Percentiles rank a stretch among this genome's conserved stretches.
These are phyloP conservation scores for Abrus pulchellus DNA, from an alignment of 306 rosid genomes.

Conservation along the genomic window DNA sequence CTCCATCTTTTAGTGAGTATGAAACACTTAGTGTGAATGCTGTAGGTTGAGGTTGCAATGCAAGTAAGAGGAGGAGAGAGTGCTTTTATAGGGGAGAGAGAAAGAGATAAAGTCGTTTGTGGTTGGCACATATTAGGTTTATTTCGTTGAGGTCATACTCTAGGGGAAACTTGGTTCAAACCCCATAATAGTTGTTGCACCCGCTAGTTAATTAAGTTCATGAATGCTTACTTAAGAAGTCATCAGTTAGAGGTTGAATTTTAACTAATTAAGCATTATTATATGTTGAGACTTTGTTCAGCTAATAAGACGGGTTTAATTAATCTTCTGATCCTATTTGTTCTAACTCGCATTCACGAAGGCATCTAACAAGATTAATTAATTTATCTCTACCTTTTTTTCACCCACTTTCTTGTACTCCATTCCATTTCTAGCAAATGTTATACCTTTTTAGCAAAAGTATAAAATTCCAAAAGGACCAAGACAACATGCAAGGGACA, in stretches of 20 bases:
- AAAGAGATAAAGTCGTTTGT: conserved; percentile 50
- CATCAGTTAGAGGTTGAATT: conserved; percentile 49
- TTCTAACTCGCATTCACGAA: conserved; percentile 14
- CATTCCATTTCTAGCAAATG: background rate
- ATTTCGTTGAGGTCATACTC: conserved; percentile 56
- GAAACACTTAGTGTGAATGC: background rate
- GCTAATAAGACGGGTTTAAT: background rate
- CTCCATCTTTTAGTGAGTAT: conserved; percentile 49
- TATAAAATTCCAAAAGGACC: background rate
- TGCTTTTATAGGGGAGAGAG: conserved; percentile 57
- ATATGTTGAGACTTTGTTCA: conserved; percentile 12
- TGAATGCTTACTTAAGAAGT: conserved; percentile 66
- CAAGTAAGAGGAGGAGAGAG: conserved; percentile 39
- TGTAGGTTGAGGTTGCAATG: conserved; percentile 39
- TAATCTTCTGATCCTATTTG: background rate
- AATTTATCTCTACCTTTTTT: background rate
- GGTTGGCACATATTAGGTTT: conserved; percentile 72
- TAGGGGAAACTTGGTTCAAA: conserved; percentile 65
- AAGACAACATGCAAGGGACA: conserved; percentile 2
- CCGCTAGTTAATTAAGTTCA: conserved; percentile 67
- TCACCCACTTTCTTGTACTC: background rate
- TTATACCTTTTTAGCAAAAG: background rate
- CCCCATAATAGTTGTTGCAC: conserved; percentile 81
- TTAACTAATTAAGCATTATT: conserved; percentile 17
- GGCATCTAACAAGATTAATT: background rate